Evolutionary conservation across 768 basidiomycete species (phyloP), one percentile per base, ranked within the genome.

Genomic region (Phanerochaete carnosa): DNA sequence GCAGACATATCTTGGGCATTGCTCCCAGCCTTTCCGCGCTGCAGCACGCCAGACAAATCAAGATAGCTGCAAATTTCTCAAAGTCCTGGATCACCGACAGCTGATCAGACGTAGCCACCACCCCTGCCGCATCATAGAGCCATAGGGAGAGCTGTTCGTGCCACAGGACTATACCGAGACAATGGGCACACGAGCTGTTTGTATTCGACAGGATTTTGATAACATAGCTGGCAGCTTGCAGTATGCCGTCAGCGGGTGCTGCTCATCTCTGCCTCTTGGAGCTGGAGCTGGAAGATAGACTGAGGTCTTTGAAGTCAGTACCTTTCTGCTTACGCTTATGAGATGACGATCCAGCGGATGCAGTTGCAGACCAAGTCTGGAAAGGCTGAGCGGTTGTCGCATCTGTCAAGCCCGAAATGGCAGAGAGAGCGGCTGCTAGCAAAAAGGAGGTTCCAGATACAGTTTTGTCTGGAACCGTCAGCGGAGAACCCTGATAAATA

Each of bases 91-190:
- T 28, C 4, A 58, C 6, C 6, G 47, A 39, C 5, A 58, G 7
- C 7, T 3, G 25, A 4, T 32, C 23, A 16, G 22, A 28, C 4
- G 50, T 58, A 5, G 26, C 15, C 16, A 58, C 37, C 13, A 35
- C 32, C 2, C 57, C 57, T 16, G 37, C 33, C 2, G 57, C 57
- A 35, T 58, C 57, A 26, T 58, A 58, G 57, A 23, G 51, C 57
- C 57, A 58, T 5, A 35, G 12, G 2, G 39, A 51, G 11, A 58
- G 23, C 3, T 30, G 2, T 13, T 58, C 32, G 35, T 28, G 25
- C 30, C 8, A 23, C 3, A 58, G 12, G 12, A 58, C 22, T 4
- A 58, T 15, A n/a, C 45, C 45, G 30, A 58, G 8, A 22, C 46
- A 32, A 26, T 35, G 47, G 6, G 26, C 11, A 9, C 57, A 29